A percentile compares a stretch with the other conserved stretches of the same genome.
These are phyloP conservation scores for Inga laurina DNA, from an alignment of 306 rosid genomes.

Conservation along the genomic window DNA sequence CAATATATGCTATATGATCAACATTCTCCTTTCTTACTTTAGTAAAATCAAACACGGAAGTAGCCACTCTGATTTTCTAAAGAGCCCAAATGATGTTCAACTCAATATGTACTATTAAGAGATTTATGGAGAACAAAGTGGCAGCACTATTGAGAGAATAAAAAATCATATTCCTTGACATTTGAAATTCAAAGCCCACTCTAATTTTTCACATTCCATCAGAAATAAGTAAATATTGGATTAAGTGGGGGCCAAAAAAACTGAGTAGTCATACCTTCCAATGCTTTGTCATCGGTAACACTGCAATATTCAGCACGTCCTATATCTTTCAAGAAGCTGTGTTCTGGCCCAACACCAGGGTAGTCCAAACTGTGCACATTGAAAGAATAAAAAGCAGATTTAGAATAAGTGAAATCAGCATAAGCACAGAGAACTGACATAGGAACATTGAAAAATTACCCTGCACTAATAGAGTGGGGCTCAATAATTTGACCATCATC, in stretches of 20 bases:
- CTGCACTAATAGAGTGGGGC: slow-evolving; percentile 98
- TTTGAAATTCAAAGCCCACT: slow-evolving; percentile 5
- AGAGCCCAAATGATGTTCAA: not conserved
- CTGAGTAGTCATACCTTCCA: slow-evolving; percentile 62
- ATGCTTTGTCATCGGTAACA: slow-evolving; percentile 85
- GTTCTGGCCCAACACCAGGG: slow-evolving; percentile 99
- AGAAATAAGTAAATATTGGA: slow-evolving; percentile 1
- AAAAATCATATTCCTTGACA: slow-evolving; percentile 1
- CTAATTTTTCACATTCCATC: slow-evolving; percentile 7
- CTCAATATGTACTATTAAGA: not conserved
- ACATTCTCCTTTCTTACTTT: not conserved
- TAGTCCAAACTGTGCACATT: slow-evolving; percentile 75
- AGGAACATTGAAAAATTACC: slow-evolving; percentile 48
- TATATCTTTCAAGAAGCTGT: slow-evolving; percentile 79
- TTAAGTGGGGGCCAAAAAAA: not conserved
- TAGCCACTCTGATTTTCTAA: not conserved
- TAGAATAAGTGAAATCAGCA: slow-evolving; percentile 19
- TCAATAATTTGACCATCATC: slow-evolving; percentile 93
- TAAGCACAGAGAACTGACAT: slow-evolving; percentile 13
- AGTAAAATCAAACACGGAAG: not conserved
- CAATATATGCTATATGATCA: not conserved
- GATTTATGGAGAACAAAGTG: slow-evolving; percentile 12
- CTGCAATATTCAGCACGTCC: slow-evolving; percentile 82
- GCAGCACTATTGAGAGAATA: not conserved
- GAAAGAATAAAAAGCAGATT: slow-evolving; percentile 11